phyloP scores from a whole-genome alignment of 2,329 filamentous ascomycete species.

The Microcyclosporella mali region DNA sequence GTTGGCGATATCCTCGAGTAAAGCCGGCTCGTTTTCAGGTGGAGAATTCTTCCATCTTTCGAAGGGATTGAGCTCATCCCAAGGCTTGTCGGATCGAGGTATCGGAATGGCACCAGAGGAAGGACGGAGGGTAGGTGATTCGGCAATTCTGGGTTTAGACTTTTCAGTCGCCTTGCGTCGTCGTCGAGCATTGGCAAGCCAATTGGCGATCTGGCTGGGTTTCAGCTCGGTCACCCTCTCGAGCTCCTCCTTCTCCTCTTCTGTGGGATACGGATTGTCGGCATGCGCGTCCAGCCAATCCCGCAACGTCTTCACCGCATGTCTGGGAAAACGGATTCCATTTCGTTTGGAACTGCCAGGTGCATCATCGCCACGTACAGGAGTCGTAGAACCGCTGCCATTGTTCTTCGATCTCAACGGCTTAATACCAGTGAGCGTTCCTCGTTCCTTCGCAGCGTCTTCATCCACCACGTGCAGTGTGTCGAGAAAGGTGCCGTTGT shows the following conservation, averaged over 20 bases:
- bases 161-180: constrained; percentile 63
- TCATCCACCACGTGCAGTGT: constrained; percentile 44
- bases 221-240: constrained; percentile 73
- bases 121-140: constrained; percentile 60
- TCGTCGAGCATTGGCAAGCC: constrained; percentile 83
- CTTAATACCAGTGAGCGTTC: constrained; percentile 31
- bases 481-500: constrained; percentile 36
- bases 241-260: constrained; percentile 76
- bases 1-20: constrained; percentile 57
- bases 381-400: constrained; percentile 14
- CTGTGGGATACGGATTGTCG: constrained; percentile 79
- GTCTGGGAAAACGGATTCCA: constrained; percentile 69
- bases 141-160: constrained; percentile 33
- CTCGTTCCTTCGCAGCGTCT: constrained; percentile 31
- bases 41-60: constrained; percentile 65
- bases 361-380: constrained; percentile 25
- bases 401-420: constrained; percentile 22
- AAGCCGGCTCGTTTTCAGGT: constrained; percentile 63
- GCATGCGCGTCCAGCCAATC: constrained; percentile 76
- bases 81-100: constrained; percentile 41
- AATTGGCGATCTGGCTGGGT: constrained; percentile 80
- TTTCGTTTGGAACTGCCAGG: constrained; percentile 37
- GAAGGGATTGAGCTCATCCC: constrained; percentile 54
- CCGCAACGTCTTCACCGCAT: constrained; percentile 74
- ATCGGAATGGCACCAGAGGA: constrained; percentile 66